Percentiles rank a stretch among this genome's conserved stretches.
phyloP scores from a whole-genome alignment of 192 early-diverging fungal species.

The Neocallimastix lanati region DNA sequence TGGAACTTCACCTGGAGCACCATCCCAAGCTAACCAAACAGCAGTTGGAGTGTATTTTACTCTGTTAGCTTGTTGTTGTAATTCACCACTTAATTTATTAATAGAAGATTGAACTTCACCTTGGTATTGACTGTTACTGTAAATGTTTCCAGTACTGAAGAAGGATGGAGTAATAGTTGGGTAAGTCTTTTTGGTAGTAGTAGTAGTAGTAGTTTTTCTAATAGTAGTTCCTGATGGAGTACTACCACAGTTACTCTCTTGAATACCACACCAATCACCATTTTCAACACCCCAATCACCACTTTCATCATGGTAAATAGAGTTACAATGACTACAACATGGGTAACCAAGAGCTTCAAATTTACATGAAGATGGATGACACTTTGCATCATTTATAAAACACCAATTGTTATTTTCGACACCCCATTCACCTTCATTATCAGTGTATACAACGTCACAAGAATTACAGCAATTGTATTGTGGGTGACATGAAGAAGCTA shows the following conservation, averaged over 20 bases:
- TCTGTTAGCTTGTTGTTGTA: neutral
- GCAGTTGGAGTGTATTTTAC: neutral
- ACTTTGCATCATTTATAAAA: neutral
- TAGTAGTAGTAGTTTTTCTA: neutral
- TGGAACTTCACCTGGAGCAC: neutral
- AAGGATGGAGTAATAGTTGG: neutral
- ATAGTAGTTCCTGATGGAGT: neutral
- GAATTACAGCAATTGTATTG: neutral
- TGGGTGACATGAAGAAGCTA: neutral
- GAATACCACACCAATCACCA: neutral
- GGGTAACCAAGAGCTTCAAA: neutral
- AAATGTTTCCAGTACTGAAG: neutral
- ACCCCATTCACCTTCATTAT: neutral
- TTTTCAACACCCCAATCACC: neutral
- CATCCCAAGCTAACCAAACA: neutral
- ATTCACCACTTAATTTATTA: neutral
- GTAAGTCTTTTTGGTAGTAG: neutral
- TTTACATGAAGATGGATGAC: neutral
- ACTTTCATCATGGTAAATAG: neutral
- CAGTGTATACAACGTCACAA: neutral
- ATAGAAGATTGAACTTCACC: neutral
- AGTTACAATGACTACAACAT: neutral
- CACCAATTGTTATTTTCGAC: neutral
- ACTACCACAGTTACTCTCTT: neutral
- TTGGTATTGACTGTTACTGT: neutral